Percentiles rank a stretch among this genome's conserved stretches.
phyloP scores from a whole-genome alignment of 306 rosid genomes.

The Astragalus membranaceus region DNA sequence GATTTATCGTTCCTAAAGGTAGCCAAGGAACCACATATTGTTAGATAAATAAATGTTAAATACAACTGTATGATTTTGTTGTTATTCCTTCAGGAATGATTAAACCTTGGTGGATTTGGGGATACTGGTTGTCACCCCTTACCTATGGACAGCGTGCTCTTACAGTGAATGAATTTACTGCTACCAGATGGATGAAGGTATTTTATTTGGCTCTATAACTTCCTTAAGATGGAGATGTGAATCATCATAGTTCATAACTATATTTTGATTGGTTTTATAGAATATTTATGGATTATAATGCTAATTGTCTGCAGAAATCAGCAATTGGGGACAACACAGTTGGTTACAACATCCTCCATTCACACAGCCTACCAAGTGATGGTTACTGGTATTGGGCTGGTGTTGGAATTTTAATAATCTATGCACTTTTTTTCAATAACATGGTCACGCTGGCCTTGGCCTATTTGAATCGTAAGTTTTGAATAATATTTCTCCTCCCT shows the following conservation, averaged over 20 bases:
- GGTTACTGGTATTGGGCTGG: conserved; percentile 80
- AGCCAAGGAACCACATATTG: neutral
- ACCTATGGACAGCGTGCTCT: conserved; percentile 73
- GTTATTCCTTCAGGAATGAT: conserved; percentile 49
- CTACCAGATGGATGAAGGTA: conserved; percentile 83
- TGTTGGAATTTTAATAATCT: conserved; percentile 35
- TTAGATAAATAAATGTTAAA: neutral
- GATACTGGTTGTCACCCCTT: conserved; percentile 81
- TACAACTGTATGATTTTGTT: neutral
- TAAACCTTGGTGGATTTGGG: conserved; percentile 90
- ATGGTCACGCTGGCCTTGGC: conserved; percentile 65
- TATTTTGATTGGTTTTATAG: neutral
- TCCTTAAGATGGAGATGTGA: neutral
- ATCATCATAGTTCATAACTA: neutral
- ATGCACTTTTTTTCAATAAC: conserved; percentile 51
- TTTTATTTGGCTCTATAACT: conserved; percentile 19
- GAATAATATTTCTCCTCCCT: neutral
- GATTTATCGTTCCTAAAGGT: conserved; percentile 89
- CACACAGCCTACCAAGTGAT: conserved; percentile 44
- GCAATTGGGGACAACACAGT: conserved; percentile 33
- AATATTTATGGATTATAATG: conserved; percentile 11
- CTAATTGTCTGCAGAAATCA: conserved; percentile 50
- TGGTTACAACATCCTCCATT: conserved; percentile 53
- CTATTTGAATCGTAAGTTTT: conserved; percentile 69
- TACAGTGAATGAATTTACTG: conserved; percentile 76